A percentile compares a stretch with the other conserved stretches of the same genome.
Conservation (phyloP, 2,329 filamentous ascomycete species). For the Nigrospora sphaerica region DNA sequence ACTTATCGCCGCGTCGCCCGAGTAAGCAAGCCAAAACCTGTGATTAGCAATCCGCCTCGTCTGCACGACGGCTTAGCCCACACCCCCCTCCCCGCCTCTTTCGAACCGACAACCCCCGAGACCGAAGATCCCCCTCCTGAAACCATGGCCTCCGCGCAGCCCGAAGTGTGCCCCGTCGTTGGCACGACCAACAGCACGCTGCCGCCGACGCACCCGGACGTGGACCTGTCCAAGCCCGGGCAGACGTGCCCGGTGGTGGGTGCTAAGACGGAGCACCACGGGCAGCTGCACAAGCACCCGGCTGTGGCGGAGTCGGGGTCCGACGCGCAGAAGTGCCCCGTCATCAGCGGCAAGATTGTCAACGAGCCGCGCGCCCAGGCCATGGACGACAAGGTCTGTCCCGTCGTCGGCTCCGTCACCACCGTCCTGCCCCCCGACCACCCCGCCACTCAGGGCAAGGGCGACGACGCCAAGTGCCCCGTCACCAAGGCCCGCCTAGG, state of each 20-base stretch:
- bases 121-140: too few species aligned
- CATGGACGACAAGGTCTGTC: slow-evolving; percentile 35
- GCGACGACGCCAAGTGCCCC: slow-evolving; percentile 26
- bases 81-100: too few species aligned
- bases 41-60: too few species aligned
- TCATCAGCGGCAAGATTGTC: slow-evolving; percentile 22
- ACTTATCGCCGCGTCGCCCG: too few species aligned
- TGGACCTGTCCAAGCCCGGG: slow-evolving; percentile 32
- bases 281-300: slow-evolving; percentile 31
- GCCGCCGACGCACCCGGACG: slow-evolving; percentile 29
- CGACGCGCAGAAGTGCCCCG: slow-evolving; percentile 32
- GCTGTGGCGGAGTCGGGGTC: slow-evolving; percentile 19
- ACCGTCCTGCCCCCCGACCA: slow-evolving; percentile 33
- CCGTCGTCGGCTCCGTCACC: slow-evolving; percentile 33
- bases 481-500: slow-evolving; percentile 34
- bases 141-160: slow-evolving; percentile 20
- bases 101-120: too few species aligned
- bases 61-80: too few species aligned
- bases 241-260: slow-evolving; percentile 33
- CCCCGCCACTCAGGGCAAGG: slow-evolving; percentile 20
- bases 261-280: slow-evolving; percentile 33
- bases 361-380: slow-evolving; percentile 27
- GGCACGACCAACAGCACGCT: slow-evolving; percentile 33
- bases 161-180: slow-evolving; percentile 29
- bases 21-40: too few species aligned